Conservation (phyloP, 208 protist genomes). For the Acanthamoeba lenticulata region DNA sequence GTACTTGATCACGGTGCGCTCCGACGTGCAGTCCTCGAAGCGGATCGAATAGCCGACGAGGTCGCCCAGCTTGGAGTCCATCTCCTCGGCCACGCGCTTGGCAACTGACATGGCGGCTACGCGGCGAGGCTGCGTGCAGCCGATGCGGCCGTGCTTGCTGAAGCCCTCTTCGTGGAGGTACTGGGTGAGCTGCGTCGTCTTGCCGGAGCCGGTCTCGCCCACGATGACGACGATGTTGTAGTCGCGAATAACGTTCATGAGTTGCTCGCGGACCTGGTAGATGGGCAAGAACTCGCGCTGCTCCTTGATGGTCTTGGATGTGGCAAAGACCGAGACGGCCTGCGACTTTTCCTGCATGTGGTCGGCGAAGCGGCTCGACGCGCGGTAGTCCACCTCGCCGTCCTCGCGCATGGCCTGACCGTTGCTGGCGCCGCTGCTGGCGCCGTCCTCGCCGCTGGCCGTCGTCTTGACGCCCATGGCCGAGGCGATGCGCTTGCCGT, state of each 20-base stretch:
- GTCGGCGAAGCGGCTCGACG: conserved; percentile 76
- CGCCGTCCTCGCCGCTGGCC: background rate
- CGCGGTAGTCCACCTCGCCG: conserved; percentile 71
- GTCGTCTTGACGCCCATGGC: conserved; percentile 81
- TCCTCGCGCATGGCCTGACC: background rate
- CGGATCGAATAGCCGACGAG: conserved; percentile 88
- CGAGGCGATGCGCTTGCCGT: conserved; percentile 83
- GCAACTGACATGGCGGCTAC: conserved; percentile 96
- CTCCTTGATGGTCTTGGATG: conserved; percentile 83
- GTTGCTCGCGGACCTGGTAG: conserved; percentile 77
- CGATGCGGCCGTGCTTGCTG: conserved; percentile 80
- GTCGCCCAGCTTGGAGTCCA: conserved; percentile 87
- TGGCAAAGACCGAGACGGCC: conserved; percentile 77
- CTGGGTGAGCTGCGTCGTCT: conserved; percentile 95
- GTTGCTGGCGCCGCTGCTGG: too few relatives aligned
- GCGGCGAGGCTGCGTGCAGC: conserved; percentile 94
- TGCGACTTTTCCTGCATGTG: conserved; percentile 77
- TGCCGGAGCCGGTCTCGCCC: conserved; percentile 93
- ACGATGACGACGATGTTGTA: conserved; percentile 89
- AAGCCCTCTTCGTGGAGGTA: conserved; percentile 92
- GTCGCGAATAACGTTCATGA: conserved; percentile 85
- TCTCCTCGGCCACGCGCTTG: conserved; percentile 93
- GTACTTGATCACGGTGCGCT: conserved; percentile 93
- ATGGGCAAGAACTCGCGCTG: conserved; percentile 90
- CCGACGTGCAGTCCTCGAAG: conserved; percentile 85